phyloP scores from a whole-genome alignment of 2,329 filamentous ascomycete genomes.

The Didymella exigua region DNA sequence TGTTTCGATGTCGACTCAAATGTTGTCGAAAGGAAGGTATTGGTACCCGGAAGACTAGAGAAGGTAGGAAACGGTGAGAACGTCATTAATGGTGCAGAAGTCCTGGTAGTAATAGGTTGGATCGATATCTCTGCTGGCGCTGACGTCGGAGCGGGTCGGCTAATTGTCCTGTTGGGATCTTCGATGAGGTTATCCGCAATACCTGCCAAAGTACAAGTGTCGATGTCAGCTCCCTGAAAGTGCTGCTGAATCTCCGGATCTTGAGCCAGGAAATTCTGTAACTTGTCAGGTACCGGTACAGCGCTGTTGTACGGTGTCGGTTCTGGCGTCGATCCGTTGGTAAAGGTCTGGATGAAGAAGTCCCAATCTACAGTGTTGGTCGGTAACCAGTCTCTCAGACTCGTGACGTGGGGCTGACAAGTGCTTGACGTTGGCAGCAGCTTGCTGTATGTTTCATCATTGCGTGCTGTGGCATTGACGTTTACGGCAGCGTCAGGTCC shows the following conservation, averaged over 20 bases:
- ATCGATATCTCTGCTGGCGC: background rate
- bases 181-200: background rate
- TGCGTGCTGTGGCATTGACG: background rate
- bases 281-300: conserved; percentile 27
- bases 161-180: conserved; percentile 3
- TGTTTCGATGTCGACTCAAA: conserved; percentile 35
- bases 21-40: conserved; percentile 36
- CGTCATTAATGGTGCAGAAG: conserved; percentile 1
- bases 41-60: conserved; percentile 18
- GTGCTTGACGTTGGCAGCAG: conserved; percentile 3
- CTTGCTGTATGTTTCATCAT: conserved; percentile 3
- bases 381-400: conserved; percentile 26
- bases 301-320: conserved; percentile 1
- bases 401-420: conserved; percentile 17
- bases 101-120: background rate
- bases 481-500: conserved; percentile 22
- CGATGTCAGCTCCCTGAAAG: conserved; percentile 38
- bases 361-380: conserved; percentile 31
- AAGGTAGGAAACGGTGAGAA: background rate
- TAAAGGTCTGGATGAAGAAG: conserved; percentile 34
- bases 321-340: conserved; percentile 6
- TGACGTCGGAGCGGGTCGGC: conserved; percentile 2
- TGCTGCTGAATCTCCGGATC: conserved; percentile 24
- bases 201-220: conserved; percentile 30
- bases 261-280: conserved; percentile 32